phyloP scores from a whole-genome alignment of 257 asterid genomes.

The Solanum microdontum region DNA sequence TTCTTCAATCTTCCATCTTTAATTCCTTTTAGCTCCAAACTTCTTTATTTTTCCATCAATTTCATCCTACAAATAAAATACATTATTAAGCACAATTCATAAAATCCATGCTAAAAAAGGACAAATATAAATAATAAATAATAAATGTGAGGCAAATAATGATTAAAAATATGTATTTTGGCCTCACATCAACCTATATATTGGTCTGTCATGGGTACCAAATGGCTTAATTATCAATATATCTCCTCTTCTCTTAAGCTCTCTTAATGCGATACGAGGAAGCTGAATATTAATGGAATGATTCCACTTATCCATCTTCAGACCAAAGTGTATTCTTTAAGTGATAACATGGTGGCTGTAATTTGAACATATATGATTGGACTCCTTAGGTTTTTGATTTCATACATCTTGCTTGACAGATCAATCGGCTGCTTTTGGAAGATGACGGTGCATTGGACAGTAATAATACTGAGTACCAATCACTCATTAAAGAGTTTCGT shows the following conservation, averaged over 20 bases:
- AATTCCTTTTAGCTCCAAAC: too few relatives aligned
- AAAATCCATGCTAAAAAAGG: too few relatives aligned
- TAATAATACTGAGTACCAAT: conserved; percentile 53
- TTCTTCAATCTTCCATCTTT: too few relatives aligned
- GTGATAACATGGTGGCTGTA: not conserved
- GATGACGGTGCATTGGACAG: conserved; percentile 57
- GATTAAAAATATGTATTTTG: too few relatives aligned
- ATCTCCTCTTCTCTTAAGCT: not conserved
- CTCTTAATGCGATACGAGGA: not conserved
- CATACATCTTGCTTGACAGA: conserved; percentile 30
- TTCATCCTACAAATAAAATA: too few relatives aligned
- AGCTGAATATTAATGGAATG: not conserved
- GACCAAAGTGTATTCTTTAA: not conserved
- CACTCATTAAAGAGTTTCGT: conserved; percentile 66
- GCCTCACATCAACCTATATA: not conserved
- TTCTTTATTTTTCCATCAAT: too few relatives aligned
- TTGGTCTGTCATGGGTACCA: not conserved
- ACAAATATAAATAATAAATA: too few relatives aligned
- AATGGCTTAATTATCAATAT: not conserved
- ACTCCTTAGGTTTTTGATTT: not conserved
- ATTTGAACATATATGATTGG: not conserved
- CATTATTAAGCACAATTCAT: too few relatives aligned
- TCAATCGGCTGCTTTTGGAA: conserved; percentile 81
- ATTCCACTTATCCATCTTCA: not conserved
- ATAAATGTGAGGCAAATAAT: too few relatives aligned